These are phyloP conservation scores for Glaciozyma martinii DNA, from an alignment of 768 basidiomycete genomes.

Conservation along the genomic window DNA sequence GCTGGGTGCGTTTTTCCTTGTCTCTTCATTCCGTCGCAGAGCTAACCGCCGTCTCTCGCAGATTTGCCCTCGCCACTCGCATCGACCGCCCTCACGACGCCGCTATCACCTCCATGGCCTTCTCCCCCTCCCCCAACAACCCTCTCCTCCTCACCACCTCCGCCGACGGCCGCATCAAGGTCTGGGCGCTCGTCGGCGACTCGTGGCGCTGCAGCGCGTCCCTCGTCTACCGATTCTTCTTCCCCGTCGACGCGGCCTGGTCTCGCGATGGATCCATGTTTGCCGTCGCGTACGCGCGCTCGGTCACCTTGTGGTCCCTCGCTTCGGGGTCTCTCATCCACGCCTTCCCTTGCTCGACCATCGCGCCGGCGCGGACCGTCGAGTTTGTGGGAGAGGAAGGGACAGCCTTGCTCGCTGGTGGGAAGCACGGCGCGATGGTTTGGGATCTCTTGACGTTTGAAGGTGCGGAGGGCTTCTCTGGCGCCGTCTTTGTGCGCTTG, in stretches of 20 bases:
- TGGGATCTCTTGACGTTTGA: conserved; percentile 42
- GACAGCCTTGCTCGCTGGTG: conserved; percentile 24
- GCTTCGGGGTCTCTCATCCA: conserved; percentile 52
- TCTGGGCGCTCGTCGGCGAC: conserved; percentile 63
- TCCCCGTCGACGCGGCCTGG: conserved; percentile 57
- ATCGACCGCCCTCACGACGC: conserved; percentile 78
- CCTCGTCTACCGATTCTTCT: conserved; percentile 50
- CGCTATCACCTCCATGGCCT: conserved; percentile 56
- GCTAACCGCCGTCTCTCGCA: background rate
- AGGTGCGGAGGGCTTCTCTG: conserved; percentile 26
- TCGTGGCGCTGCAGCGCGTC: conserved; percentile 76
- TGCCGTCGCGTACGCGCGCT: conserved; percentile 58
- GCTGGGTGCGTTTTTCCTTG: conserved; percentile 52
- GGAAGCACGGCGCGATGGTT: conserved; percentile 33
- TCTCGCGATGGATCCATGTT: conserved; percentile 79
- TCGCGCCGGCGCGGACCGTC: conserved; percentile 48
- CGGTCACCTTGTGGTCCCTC: conserved; percentile 67
- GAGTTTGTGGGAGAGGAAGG: conserved; percentile 36
- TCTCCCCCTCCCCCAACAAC: conserved; percentile 50
- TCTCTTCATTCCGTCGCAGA: background rate
- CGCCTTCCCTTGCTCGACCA: conserved; percentile 42
- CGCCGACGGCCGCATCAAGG: conserved; percentile 64
- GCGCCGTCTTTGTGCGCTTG: background rate
- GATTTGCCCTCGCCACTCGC: conserved; percentile 63
- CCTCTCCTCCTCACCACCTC: conserved; percentile 62